These are phyloP conservation scores for Wickerhamomyces canadensis DNA, from an alignment of 805 yeast genomes.

Conservation along the genomic window DNA sequence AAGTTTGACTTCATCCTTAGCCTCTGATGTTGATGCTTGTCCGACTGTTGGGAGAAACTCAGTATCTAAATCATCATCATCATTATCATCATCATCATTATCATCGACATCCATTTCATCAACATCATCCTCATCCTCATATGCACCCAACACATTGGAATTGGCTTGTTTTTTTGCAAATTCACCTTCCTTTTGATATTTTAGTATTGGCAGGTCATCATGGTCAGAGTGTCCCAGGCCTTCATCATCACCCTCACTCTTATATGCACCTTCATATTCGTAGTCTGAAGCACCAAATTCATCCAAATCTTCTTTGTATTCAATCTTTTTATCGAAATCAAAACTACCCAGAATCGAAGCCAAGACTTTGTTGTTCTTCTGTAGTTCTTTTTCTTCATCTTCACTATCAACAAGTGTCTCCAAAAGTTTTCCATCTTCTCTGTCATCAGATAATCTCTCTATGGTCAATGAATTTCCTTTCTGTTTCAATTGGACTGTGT, in stretches of 20 bases:
- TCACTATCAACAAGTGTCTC: slow-evolving; percentile 29
- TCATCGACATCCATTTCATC: slow-evolving; percentile 15
- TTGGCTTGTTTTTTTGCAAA: slow-evolving; percentile 14
- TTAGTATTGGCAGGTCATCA: slow-evolving; percentile 13
- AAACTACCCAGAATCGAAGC: slow-evolving; percentile 40
- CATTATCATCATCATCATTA: slow-evolving; percentile 19
- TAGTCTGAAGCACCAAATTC: slow-evolving; percentile 36
- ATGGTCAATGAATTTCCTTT: slow-evolving; percentile 11
- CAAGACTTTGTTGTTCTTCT: slow-evolving; percentile 41
- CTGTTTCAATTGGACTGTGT: slow-evolving; percentile 13
- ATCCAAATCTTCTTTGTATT: slow-evolving; percentile 34
- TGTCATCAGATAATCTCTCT: slow-evolving; percentile 9
- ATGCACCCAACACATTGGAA: slow-evolving; percentile 9
- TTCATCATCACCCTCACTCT: slow-evolving; percentile 27
- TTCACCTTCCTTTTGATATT: slow-evolving; percentile 25
- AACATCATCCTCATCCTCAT: slow-evolving; percentile 20
- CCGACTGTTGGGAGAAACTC: slow-evolving; percentile 52
- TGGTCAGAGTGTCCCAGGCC: slow-evolving; percentile 21
- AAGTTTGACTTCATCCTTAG: slow-evolving; percentile 8
- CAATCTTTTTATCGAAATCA: slow-evolving; percentile 49
- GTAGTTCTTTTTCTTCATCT: slow-evolving; percentile 34
- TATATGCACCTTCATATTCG: slow-evolving; percentile 37
- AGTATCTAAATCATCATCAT: slow-evolving; percentile 24
- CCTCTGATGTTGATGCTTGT: slow-evolving; percentile 2
- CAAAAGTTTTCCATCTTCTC: slow-evolving; percentile 14